Conservation (phyloP, 805 yeast species). For the Zygosaccharomyces bailii region DNA sequence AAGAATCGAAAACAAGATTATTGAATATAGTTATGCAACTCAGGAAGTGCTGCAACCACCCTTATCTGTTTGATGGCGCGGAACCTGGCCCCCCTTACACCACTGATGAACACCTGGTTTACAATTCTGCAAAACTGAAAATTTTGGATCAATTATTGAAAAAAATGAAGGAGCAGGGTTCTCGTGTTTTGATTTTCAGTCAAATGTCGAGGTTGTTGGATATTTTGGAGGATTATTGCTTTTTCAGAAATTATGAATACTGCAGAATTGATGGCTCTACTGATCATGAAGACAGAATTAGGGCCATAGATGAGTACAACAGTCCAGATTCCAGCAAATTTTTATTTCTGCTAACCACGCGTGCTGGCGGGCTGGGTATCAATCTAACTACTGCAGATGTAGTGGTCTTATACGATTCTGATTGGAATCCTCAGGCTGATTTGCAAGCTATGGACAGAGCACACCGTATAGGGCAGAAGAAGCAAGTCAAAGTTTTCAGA, state of each 20-base stretch:
- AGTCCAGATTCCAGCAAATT: constrained; percentile 71
- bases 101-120: constrained; percentile 78
- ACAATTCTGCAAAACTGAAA: constrained; percentile 66
- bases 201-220: constrained; percentile 84
- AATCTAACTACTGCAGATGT: constrained; percentile 78
- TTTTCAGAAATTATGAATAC: constrained; percentile 63
- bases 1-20: constrained; percentile 71
- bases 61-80: constrained; percentile 80
- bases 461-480: constrained; percentile 82
- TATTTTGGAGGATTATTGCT: constrained; percentile 75
- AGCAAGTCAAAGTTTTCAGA: constrained; percentile 76
- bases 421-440: constrained; percentile 90
- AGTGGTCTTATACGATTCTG: constrained; percentile 73
- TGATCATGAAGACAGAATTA: constrained; percentile 70
- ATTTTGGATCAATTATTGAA: constrained; percentile 65
- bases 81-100: constrained; percentile 89
- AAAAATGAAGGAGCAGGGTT: constrained; percentile 62
- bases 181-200: constrained; percentile 73
- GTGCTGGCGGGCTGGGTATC: constrained; percentile 90
- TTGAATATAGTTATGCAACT: constrained; percentile 81
- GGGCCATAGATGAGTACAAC: constrained; percentile 75
- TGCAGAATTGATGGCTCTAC: constrained; percentile 84
- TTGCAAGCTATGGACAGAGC: constrained; percentile 89
- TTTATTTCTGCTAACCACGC: constrained; percentile 71
- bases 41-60: constrained; percentile 83